Evolutionary conservation across 2,329 filamentous ascomycete genomes (phyloP).

Genomic region (Mollisiaceae sp.): DNA sequence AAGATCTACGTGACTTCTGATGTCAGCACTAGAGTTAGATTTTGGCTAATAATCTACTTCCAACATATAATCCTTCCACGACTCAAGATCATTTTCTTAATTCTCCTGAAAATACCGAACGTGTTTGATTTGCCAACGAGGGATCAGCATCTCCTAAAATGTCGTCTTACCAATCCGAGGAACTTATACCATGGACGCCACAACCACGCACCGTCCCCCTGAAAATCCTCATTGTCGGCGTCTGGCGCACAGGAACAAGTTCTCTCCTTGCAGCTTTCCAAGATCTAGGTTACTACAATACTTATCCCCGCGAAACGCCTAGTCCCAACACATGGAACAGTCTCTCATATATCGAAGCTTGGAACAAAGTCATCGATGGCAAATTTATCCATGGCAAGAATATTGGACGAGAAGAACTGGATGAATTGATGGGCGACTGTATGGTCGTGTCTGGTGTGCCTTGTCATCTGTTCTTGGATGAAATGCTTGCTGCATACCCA

Average conservation of each 20-base stretch:
- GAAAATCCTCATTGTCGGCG: slow-evolving; percentile 2
- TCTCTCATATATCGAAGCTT: background rate
- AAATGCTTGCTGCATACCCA: slow-evolving; percentile 3
- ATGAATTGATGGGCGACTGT: slow-evolving; percentile 4
- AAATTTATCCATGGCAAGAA: slow-evolving; percentile 1
- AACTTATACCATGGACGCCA: background rate
- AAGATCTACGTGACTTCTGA: background rate
- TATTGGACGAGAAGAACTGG: background rate
- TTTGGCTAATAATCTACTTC: background rate
- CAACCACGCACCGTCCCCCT: background rate
- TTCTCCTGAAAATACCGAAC: background rate
- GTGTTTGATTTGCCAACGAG: background rate
- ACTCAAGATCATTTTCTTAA: background rate
- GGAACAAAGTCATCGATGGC: slow-evolving; percentile 3
- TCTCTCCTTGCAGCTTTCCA: slow-evolving; percentile 1
- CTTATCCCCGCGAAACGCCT: background rate
- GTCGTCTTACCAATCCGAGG: background rate
- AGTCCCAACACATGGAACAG: slow-evolving; percentile 1
- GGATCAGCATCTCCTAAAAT: background rate
- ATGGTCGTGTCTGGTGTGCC: background rate
- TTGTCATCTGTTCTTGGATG: background rate
- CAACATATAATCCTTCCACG: background rate
- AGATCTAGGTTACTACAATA: slow-evolving; percentile 1
- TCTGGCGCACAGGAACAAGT: slow-evolving; percentile 7
- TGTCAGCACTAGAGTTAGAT: background rate